Percentiles rank a stretch among this genome's conserved stretches.
Conservation (phyloP, 305 asterid genomes). For the Salvia sclarea region DNA sequence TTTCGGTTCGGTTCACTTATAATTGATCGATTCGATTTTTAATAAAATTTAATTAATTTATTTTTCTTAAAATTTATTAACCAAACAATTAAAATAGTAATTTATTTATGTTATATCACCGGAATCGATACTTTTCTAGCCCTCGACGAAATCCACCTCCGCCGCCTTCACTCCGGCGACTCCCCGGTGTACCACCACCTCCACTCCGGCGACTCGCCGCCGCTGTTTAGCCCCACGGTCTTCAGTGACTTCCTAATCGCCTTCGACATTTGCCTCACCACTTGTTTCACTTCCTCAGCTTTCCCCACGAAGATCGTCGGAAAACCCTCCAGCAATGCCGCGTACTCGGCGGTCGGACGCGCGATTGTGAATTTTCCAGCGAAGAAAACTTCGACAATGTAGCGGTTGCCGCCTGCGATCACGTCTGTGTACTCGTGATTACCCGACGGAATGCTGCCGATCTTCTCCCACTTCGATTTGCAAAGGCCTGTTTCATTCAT, state of each 20-base stretch:
- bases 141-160: no score
- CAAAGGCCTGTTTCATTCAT: conserved; percentile 55
- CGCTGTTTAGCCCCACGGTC: conserved; percentile 47
- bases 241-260: conserved; percentile 64
- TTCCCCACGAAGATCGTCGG: conserved; percentile 57
- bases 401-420: conserved; percentile 43
- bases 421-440: conserved; percentile 70
- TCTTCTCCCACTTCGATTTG: conserved; percentile 87
- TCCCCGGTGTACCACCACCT: no score
- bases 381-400: conserved; percentile 53
- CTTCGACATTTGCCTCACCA: conserved; percentile 57
- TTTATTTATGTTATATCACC: no score
- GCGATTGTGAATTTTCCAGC: conserved; percentile 74
- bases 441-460: conserved; percentile 49
- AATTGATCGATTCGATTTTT: no score
- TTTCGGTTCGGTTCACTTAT: no score
- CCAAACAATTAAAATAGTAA: no score
- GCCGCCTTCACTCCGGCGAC: no score
- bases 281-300: conserved; percentile 52
- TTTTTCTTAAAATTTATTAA: no score
- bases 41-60: no score
- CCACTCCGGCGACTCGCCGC: no score
- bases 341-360: conserved; percentile 50
- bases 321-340: conserved; percentile 43
- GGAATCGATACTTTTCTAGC: no score